phyloP scores from a whole-genome alignment of 148 eudicot genomes.

The Simmondsia chinensis region DNA sequence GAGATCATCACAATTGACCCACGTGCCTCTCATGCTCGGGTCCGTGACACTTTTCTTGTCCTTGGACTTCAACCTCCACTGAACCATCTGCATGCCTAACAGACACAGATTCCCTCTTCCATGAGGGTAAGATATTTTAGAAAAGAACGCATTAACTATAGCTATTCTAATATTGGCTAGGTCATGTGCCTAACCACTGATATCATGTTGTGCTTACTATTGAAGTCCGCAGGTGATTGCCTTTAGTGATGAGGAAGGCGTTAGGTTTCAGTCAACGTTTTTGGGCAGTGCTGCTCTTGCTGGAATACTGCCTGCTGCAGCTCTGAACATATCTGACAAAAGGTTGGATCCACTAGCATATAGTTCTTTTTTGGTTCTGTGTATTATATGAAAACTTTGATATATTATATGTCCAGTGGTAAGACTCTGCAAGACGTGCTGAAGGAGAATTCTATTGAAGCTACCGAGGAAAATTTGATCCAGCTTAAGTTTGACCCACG shows the following conservation, averaged over 20 bases:
- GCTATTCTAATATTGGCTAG: too few relatives aligned
- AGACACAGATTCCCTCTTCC: too few relatives aligned
- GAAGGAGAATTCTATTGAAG: slow-evolving; percentile 42
- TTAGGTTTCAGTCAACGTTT: slow-evolving; percentile 93
- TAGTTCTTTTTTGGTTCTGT: neutral
- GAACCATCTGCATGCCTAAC: too few relatives aligned
- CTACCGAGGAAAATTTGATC: slow-evolving; percentile 46
- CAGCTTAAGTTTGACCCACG: slow-evolving; percentile 72
- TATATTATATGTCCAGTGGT: slow-evolving; percentile 46
- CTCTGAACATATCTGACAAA: slow-evolving; percentile 67
- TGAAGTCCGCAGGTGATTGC: slow-evolving; percentile 70
- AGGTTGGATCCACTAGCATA: slow-evolving; percentile 35
- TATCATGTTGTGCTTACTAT: slow-evolving; percentile 3
- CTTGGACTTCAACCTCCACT: too few relatives aligned
- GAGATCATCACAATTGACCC: too few relatives aligned
- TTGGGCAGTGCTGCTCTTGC: slow-evolving; percentile 95
- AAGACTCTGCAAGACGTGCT: slow-evolving; percentile 63
- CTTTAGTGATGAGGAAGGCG: slow-evolving; percentile 96
- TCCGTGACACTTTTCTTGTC: too few relatives aligned
- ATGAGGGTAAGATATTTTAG: too few relatives aligned
- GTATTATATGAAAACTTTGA: slow-evolving; percentile 8
- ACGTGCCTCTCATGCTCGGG: too few relatives aligned
- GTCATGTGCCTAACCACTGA: neutral
- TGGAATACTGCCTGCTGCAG: slow-evolving; percentile 60
- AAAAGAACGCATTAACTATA: too few relatives aligned